Conservation (phyloP, 192 early-diverging fungal genomes). For the Chytriomyces confervae region DNA sequence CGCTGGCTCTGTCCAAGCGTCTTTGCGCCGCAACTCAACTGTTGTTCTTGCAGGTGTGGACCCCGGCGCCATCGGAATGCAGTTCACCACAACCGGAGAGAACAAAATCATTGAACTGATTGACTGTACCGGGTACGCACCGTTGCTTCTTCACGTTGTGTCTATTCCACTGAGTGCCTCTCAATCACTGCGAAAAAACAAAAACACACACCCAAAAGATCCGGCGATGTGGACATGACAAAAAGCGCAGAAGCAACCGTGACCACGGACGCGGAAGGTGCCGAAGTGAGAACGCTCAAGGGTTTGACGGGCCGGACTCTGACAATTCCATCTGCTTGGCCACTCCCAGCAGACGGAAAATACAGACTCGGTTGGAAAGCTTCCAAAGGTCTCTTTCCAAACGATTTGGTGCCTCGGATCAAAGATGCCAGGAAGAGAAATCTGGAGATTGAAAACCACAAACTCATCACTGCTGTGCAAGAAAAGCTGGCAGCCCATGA, state of each 20-base stretch:
- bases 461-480: constrained; percentile 45
- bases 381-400: constrained; percentile 77
- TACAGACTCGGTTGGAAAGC: constrained; percentile 85
- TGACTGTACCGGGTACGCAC: constrained; percentile 87
- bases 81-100: constrained; percentile 82
- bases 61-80: constrained; percentile 86
- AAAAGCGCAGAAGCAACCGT: constrained; percentile 61
- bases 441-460: constrained; percentile 38
- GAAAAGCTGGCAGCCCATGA: constrained; percentile 49
- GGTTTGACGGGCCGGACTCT: constrained; percentile 81
- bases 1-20: background rate
- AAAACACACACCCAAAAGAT: background rate
- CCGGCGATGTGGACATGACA: constrained; percentile 63
- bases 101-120: constrained; percentile 91
- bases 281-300: constrained; percentile 50
- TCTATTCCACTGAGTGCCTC: too few relatives aligned
- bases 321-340: constrained; percentile 48
- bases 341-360: constrained; percentile 69
- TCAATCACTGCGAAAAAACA: too few relatives aligned
- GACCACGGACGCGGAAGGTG: constrained; percentile 50
- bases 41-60: constrained; percentile 62
- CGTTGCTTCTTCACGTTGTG: too few relatives aligned
- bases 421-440: background rate
- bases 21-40: background rate
- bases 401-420: constrained; percentile 40